Evolutionary conservation across 1,139 yeast species (phyloP), one percentile per base, ranked within the genome.

Genomic region (Yamadazyma atmosphaerica): DNA sequence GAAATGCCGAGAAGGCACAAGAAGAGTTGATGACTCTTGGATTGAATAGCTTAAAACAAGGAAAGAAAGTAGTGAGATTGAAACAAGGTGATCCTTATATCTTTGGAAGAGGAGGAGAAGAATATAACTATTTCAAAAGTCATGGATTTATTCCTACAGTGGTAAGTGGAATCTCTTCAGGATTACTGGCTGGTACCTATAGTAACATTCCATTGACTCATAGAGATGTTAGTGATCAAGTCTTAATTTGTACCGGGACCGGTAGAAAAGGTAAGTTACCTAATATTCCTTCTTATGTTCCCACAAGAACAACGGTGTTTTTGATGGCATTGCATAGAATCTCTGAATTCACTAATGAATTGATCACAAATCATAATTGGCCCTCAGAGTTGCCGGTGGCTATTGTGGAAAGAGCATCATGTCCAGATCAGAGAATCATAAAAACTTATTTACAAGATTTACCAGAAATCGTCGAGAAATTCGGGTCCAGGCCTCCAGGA

Each of bases 61-160:
- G 96, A 12, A 74, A 79, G 50, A 79, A 78, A 43, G 97, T 92
- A 1, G 94, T 92, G 3, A 72, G 98, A 40, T 72, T 92, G 47
- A 92, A 92, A 58, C 98, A 92, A 64, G 98, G 98, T 31, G 98
- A 92, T 58, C 98, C 98, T 4, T 92, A 88, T 61, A 86, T 92
- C 24, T 92, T 88, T 58, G 98, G 98, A 4, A 80, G 98, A 47
- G 98, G 98, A 28, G 97, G 96, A 25, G 98, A 92, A 63, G 98
- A 92, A 56, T 87, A 61, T 55, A 55, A 77, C 13, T 89, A 70
- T 58, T 92, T 90, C 60, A 56, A 71, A 23, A 53, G 65, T 12
- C 77, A 83, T 45, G 96, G 96, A 0, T 87, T 56, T 52, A 69
- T 61, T 19, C 95, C 96, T 5, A 55, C 60, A 3, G 96, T 92